These are phyloP conservation scores for Excoecaria cochinchinensis DNA, from an alignment of 345 rosid species.

Conservation along the genomic window DNA sequence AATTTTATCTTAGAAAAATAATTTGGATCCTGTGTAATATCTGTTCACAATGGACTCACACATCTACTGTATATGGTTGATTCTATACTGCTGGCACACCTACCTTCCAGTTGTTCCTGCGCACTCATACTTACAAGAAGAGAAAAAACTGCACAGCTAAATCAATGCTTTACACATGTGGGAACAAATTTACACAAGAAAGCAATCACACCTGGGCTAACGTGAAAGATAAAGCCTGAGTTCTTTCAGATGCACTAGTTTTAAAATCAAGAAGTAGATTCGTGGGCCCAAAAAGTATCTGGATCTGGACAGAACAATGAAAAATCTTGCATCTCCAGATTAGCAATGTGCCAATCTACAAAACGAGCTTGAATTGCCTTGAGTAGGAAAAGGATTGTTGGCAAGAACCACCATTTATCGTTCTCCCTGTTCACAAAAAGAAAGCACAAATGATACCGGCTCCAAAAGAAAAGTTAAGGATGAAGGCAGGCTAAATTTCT, in stretches of 20 bases:
- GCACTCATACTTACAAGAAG: conserved; percentile 9
- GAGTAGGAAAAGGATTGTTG: conserved; percentile 59
- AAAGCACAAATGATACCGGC: background rate
- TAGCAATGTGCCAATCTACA: conserved; percentile 89
- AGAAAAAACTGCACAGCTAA: conserved; percentile 26
- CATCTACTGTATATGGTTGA: background rate
- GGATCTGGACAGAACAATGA: conserved; percentile 84
- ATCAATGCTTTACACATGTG: conserved; percentile 27
- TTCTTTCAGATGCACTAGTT: background rate
- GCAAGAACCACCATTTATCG: conserved; percentile 92
- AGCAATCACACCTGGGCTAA: conserved; percentile 1
- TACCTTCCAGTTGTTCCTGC: background rate
- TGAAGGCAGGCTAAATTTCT: background rate
- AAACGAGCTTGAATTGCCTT: conserved; percentile 83
- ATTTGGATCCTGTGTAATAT: background rate
- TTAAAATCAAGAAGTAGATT: conserved; percentile 53
- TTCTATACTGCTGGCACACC: background rate
- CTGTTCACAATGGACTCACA: background rate
- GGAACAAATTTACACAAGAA: conserved; percentile 25
- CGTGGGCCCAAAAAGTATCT: conserved; percentile 89
- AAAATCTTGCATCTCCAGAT: conserved; percentile 78
- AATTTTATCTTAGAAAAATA: background rate
- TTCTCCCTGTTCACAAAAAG: conserved; percentile 56
- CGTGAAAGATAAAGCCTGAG: background rate
- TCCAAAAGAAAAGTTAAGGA: background rate